Evolutionary conservation across 768 basidiomycete species (phyloP), one percentile per base, ranked within the genome.

Genomic region (Naganishia friedmannii): DNA sequence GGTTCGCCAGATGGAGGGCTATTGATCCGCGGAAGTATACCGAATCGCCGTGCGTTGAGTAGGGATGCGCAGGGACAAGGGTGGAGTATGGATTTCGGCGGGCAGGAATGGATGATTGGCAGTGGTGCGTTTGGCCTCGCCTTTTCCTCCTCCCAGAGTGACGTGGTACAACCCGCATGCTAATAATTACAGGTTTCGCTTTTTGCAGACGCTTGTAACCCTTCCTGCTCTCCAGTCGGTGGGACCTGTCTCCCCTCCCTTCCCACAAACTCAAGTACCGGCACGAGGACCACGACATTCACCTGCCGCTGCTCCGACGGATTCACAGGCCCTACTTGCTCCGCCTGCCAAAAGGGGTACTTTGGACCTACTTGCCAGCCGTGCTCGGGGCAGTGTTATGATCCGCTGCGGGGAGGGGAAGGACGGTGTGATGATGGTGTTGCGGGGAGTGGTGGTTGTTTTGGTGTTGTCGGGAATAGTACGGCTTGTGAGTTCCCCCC

Each of bases 261-360:
- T n/a, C 37, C 26, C 65, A 10, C 65, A 6, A 56, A 53, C 37
- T 17, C 34, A 53, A 31, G 21, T 1, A 55, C 21, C 53, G 4
- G n/a, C 15, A 55, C n/a, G 31, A 45, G 54, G 9, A 15, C 54
- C 7, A 29, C 67, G 21, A 17, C 51, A 0, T 73, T 68, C 32
- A 66, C 58, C 8, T 80, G 79, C 67, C 17, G 29, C 4, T 80
- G 79, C 57, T 28, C 42, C 21, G 56, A 73, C 1, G 79, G 79
- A 3, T 80, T 77, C 76, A 70, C 76, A 10, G 79, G 79, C 19
- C 34, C 67, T 4, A 51, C 74, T 10, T 80, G 79, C 71, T 73
- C 76, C 53, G 32, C 51, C 23, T 79, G 79, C 65, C 55, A 67
- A 0, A 26, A 70, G 21, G 77, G 76, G 0, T 71, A 69, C 65